Base-by-base conservation (phyloP, 169 alveolate species). In the Plasmodium vivax region DNA sequence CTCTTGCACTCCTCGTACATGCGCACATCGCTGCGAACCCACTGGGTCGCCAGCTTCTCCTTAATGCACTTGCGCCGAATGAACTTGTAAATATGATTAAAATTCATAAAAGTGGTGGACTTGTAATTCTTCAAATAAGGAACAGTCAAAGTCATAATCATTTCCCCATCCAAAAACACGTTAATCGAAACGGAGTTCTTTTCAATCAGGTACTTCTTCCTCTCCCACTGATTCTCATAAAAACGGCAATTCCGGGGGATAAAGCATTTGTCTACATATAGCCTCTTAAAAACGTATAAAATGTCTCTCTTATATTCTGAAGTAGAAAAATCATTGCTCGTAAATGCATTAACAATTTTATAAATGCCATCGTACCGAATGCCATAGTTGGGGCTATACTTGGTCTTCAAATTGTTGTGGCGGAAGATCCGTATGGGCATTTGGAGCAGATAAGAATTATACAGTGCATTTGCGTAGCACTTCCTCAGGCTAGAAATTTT, bases 321-420 rank as follows among this genome's bases (percentile, higher is more conserved):
- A 1, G 93, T 87, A 12, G 93, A 87, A 74, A 77, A 87, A 87
- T 87, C 93, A 56, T 87, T 87, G 12, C 43, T 43, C 16, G 93
- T 87, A 16, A 75, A 87, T 19, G 93, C 93, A 77, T 87, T 87
- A 0, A 79, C 85, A 5, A 87, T 87, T 77, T 87, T 87, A 32
- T 87, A 87, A 32, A 87, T 87, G 0, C 93, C 93, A 87, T 87
- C 93, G 68, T 87, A 87, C 1, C 93, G 41, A 2, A 87, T 87
- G 5, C 93, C 93, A n/a, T 87, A 87, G 14, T 87, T 75, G 9
- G 93, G 93, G n/a, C 93, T 58, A 45, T 87, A 87, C 68, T 87
- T 87, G 7, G 80, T 87, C 56, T 87, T 47, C 34, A 87, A 41
- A 56, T 87, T 87, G 32, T 87, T 36, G 68, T 87, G 93, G 12